A percentile compares a stretch with the other conserved stretches of the same genome.
These are phyloP conservation scores for Neurospora sp. DNA, from an alignment of 495 filamentous ascomycete genomes.

Conservation along the genomic window DNA sequence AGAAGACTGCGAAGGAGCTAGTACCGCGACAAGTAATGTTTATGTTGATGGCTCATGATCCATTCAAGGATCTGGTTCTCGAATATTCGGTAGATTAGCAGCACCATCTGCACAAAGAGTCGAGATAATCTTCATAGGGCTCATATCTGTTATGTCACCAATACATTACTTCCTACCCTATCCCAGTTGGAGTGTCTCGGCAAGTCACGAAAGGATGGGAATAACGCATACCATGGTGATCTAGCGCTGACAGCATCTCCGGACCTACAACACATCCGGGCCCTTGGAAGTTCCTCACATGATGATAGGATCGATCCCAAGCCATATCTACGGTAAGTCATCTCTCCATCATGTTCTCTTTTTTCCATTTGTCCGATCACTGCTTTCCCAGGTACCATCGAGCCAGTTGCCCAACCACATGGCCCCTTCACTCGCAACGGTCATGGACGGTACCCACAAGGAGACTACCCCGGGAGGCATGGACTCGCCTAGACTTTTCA, in stretches of 20 bases:
- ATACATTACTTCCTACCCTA: neutral
- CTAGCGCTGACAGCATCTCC: neutral
- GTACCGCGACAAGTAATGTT: neutral
- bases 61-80: neutral
- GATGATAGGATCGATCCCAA: neutral
- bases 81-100: neutral
- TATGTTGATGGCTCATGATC: neutral
- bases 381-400: neutral
- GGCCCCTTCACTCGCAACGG: neutral
- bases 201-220: neutral
- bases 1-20: neutral
- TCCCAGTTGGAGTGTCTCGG: neutral
- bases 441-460: neutral
- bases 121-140: neutral
- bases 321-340: neutral
- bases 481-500: neutral
- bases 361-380: neutral
- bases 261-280: neutral
- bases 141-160: neutral
- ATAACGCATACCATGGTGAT: neutral
- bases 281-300: neutral
- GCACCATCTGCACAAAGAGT: neutral
- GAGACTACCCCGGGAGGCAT: neutral
- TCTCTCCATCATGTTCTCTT: neutral
- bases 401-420: neutral